A percentile compares a stretch with the other conserved stretches of the same genome.
Conservation (phyloP, 2,329 filamentous ascomycete species). For the Apiospora saccharicola region DNA sequence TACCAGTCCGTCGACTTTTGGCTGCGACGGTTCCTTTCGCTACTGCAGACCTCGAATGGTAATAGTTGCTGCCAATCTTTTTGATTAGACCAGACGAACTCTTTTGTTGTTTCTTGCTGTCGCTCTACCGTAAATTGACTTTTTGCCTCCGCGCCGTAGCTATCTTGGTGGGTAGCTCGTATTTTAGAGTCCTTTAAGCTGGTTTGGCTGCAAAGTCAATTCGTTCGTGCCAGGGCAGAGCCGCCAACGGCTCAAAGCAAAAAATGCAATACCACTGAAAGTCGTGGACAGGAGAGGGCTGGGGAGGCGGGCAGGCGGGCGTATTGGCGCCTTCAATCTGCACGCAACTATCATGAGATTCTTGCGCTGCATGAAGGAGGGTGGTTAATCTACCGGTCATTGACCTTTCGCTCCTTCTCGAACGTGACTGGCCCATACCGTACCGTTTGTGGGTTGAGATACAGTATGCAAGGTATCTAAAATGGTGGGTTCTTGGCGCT, state of each 20-base stretch:
- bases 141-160: conserved; percentile 6
- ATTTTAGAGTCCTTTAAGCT: background rate
- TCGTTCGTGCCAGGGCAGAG: background rate
- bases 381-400: background rate
- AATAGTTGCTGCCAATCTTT: background rate
- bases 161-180: background rate
- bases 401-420: background rate
- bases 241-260: background rate
- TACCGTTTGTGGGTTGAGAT: background rate
- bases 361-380: conserved; percentile 7
- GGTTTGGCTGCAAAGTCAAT: conserved; percentile 9
- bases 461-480: background rate
- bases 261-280: background rate
- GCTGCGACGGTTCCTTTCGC: background rate
- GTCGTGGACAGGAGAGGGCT: background rate
- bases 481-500: background rate
- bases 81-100: conserved; percentile 2
- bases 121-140: conserved; percentile 13
- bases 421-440: background rate
- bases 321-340: background rate
- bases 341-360: conserved; percentile 6
- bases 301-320: background rate
- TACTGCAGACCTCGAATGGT: background rate
- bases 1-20: background rate
- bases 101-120: background rate